phyloP scores from a whole-genome alignment of 495 filamentous ascomycete species.

The Rusavskia elegans region DNA sequence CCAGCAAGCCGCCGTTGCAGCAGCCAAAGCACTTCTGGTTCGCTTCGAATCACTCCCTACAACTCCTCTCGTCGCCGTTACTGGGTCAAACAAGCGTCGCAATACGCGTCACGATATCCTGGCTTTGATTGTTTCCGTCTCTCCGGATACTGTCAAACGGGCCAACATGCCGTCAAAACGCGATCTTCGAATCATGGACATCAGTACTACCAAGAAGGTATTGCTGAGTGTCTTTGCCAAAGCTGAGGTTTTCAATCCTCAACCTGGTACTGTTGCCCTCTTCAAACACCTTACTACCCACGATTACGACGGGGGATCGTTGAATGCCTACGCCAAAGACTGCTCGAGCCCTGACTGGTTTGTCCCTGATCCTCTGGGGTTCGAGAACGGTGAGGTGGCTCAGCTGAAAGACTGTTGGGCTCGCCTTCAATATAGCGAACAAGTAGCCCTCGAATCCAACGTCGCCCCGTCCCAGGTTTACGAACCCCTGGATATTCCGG shows the following conservation, averaged over 20 bases:
- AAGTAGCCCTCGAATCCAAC: neutral
- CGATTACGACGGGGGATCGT: constrained; percentile 7
- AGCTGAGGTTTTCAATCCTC: constrained; percentile 9
- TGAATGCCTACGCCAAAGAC: constrained; percentile 12
- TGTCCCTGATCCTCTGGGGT: constrained; percentile 7
- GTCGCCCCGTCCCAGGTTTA: neutral
- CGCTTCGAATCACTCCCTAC: neutral
- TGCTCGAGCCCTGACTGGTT: constrained; percentile 14
- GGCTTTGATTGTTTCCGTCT: constrained; percentile 9
- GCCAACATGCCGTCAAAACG: constrained; percentile 9
- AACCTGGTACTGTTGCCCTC: constrained; percentile 11
- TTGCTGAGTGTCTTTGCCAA: constrained; percentile 13
- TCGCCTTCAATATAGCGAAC: neutral
- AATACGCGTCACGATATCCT: constrained; percentile 11
- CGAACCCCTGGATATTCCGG: neutral
- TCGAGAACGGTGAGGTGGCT: constrained; percentile 2
- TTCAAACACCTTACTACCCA: constrained; percentile 13
- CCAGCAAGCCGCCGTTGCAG: neutral
- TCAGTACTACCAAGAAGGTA: constrained; percentile 10
- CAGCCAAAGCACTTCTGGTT: neutral
- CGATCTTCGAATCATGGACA: constrained; percentile 13
- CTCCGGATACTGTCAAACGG: constrained; percentile 6
- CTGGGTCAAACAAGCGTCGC: constrained; percentile 5
- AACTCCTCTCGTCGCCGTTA: constrained; percentile 4
- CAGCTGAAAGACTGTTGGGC: constrained; percentile 4